A percentile compares a stretch with the other conserved stretches of the same genome.
These are phyloP conservation scores for Xerocomellus intermedius DNA, from an alignment of 768 basidiomycete species.

Conservation along the genomic window DNA sequence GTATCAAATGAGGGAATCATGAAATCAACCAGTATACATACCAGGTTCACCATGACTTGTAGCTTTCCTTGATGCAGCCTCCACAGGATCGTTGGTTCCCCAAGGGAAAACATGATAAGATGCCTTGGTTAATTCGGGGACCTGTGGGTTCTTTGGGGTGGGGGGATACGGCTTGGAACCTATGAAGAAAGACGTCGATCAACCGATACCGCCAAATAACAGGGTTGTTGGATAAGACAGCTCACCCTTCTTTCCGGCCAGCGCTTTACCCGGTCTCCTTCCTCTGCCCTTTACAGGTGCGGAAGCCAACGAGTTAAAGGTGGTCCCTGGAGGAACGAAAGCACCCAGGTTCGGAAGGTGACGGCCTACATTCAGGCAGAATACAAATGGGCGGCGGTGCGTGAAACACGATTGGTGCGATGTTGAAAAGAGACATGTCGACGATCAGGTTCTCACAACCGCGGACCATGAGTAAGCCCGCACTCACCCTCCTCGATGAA, in stretches of 20 bases:
- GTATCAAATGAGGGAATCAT: not conserved
- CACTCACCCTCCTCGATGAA: slow-evolving; percentile 15
- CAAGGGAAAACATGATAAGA: slow-evolving; percentile 72
- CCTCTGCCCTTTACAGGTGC: not conserved
- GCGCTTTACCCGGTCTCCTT: slow-evolving; percentile 15
- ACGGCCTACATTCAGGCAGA: slow-evolving; percentile 4
- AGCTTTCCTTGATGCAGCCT: slow-evolving; percentile 37
- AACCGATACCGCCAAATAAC: not conserved
- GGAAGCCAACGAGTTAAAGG: slow-evolving; percentile 16
- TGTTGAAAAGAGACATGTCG: too few species aligned
- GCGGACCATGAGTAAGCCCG: not conserved
- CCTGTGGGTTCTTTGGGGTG: slow-evolving; percentile 4
- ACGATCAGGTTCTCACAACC: too few species aligned
- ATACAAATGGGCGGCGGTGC: not conserved
- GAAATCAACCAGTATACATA: not conserved
- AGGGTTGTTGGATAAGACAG: too few species aligned
- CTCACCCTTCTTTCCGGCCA: slow-evolving; percentile 14
- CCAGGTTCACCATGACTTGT: slow-evolving; percentile 12
- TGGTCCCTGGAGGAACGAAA: slow-evolving; percentile 23
- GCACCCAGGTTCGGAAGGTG: slow-evolving; percentile 27
- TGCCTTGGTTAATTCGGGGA: slow-evolving; percentile 33
- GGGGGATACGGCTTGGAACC: slow-evolving; percentile 11
- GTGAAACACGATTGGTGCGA: not conserved
- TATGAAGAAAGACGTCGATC: not conserved
- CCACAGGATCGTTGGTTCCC: slow-evolving; percentile 83